Conservation (phyloP, 2,329 filamentous ascomycete species). For the Xylariaceae sp. region DNA sequence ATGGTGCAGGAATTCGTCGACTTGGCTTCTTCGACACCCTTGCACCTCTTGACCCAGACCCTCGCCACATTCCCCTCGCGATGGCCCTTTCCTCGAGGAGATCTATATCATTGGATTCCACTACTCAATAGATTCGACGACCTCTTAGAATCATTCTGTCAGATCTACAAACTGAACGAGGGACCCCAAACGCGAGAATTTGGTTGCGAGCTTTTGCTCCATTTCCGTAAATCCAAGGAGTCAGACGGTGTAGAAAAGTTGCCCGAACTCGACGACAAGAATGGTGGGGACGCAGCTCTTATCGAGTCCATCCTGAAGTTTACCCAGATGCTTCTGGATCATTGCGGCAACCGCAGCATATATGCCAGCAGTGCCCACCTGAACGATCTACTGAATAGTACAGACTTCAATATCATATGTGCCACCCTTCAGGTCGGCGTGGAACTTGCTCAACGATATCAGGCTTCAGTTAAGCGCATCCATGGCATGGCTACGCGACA, state of each 20-base stretch:
- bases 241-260: constrained; percentile 39
- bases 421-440: constrained; percentile 75
- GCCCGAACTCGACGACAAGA: constrained; percentile 48
- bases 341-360: constrained; percentile 93
- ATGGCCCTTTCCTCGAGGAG: constrained; percentile 95
- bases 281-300: constrained; percentile 76
- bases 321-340: constrained; percentile 82
- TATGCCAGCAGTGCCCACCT: constrained; percentile 91
- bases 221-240: constrained; percentile 49
- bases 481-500: constrained; percentile 57
- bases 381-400: constrained; percentile 84
- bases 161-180: constrained; percentile 72
- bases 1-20: constrained; percentile 80
- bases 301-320: constrained; percentile 79
- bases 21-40: constrained; percentile 61
- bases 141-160: constrained; percentile 77
- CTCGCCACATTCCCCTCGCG: constrained; percentile 77
- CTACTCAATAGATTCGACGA: constrained; percentile 90
- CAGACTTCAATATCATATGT: constrained; percentile 73
- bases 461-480: constrained; percentile 78
- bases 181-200: constrained; percentile 81
- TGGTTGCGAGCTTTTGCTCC: constrained; percentile 59
- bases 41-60: constrained; percentile 72
- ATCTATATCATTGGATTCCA: constrained; percentile 97
- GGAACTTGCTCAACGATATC: constrained; percentile 86